Conservation (phyloP, 2,329 filamentous ascomycete species). For the Berkeleyomyces basicola region DNA sequence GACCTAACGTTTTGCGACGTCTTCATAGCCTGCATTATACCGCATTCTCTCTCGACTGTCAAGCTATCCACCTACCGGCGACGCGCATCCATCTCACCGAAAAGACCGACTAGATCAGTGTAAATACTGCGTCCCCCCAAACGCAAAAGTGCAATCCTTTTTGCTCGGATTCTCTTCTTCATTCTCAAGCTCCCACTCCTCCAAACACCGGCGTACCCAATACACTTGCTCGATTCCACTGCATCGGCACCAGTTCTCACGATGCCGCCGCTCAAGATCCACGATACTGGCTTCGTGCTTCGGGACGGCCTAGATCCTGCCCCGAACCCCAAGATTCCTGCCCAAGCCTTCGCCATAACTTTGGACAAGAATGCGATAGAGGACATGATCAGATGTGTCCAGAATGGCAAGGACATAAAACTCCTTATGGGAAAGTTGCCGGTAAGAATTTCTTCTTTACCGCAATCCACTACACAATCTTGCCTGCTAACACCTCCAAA, state of each 20-base stretch:
- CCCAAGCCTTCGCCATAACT: constrained; percentile 41
- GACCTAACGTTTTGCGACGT: background rate
- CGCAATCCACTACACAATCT: background rate
- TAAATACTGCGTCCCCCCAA: no score
- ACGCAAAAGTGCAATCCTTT: no score
- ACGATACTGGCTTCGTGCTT: constrained; percentile 36
- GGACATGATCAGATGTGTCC: constrained; percentile 43
- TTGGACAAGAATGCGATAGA: constrained; percentile 42
- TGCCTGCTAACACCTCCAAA: constrained; percentile 5
- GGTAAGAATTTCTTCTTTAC: constrained; percentile 30
- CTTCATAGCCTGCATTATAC: background rate
- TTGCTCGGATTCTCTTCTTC: no score
- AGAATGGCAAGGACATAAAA: constrained; percentile 38
- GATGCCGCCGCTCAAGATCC: constrained; percentile 34
- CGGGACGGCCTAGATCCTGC: constrained; percentile 33
- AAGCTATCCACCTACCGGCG: background rate
- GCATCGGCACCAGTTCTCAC: constrained; percentile 42
- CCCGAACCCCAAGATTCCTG: constrained; percentile 27
- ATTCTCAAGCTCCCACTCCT: no score
- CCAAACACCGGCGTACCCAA: background rate
- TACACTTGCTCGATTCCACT: background rate
- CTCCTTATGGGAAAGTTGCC: constrained; percentile 41
- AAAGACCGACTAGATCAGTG: background rate
- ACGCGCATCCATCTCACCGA: background rate
- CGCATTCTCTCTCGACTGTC: background rate